Evolutionary conservation across 2,329 filamentous ascomycete species (phyloP).

Genomic region (Cyphellophora attinorum): DNA sequence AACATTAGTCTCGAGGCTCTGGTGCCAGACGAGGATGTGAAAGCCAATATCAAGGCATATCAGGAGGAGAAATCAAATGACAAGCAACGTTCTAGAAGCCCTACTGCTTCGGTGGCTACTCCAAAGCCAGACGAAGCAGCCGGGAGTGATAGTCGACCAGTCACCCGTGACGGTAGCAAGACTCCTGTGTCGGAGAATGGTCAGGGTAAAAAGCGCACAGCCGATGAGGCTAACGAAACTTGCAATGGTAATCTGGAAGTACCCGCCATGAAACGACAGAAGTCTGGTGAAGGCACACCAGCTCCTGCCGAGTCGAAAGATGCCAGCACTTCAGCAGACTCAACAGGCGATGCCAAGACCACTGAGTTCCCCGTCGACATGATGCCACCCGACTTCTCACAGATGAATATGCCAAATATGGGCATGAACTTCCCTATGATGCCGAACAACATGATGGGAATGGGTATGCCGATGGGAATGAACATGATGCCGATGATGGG

Average conservation of each 20-base stretch:
- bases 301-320: slow-evolving; percentile 29
- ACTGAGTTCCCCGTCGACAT: slow-evolving; percentile 14
- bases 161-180: slow-evolving; percentile 12
- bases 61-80: slow-evolving; percentile 42
- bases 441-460: slow-evolving; percentile 33
- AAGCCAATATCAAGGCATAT: slow-evolving; percentile 69
- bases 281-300: slow-evolving; percentile 28
- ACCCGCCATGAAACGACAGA: slow-evolving; percentile 32
- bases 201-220: slow-evolving; percentile 66
- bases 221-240: slow-evolving; percentile 52
- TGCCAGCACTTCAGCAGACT: not conserved
- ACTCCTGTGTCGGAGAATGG: slow-evolving; percentile 16
- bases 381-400: slow-evolving; percentile 22
- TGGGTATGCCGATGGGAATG: slow-evolving; percentile 43
- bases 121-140: slow-evolving; percentile 9
- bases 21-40: slow-evolving; percentile 67
- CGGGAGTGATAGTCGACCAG: slow-evolving; percentile 6
- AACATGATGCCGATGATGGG: slow-evolving; percentile 9
- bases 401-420: slow-evolving; percentile 16
- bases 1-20: slow-evolving; percentile 90
- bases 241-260: slow-evolving; percentile 38
- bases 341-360: slow-evolving; percentile 3
- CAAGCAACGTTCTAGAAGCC: slow-evolving; percentile 26
- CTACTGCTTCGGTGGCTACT: slow-evolving; percentile 11
- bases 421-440: slow-evolving; percentile 14